A percentile compares a stretch with the other conserved stretches of the same genome.
phyloP scores from a whole-genome alignment of 441 rosid genomes.

The Corymbia calophylla region DNA sequence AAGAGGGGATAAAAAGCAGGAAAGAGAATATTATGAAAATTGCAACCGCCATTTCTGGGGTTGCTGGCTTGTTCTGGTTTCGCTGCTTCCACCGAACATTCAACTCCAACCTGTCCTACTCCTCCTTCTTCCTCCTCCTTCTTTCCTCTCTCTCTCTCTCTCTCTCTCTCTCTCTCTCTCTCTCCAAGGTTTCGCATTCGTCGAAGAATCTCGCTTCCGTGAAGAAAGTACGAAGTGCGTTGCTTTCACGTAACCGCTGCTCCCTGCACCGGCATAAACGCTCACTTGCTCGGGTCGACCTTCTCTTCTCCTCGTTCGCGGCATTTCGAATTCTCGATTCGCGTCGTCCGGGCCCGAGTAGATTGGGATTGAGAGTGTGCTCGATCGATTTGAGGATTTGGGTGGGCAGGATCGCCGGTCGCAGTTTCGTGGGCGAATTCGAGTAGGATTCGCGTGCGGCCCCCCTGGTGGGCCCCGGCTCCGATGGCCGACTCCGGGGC shows the following conservation, averaged over 20 bases:
- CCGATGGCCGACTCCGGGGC: slow-evolving; percentile 27
- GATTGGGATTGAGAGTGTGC: not conserved
- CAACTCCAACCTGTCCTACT: slow-evolving; percentile 8
- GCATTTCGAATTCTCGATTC: not conserved
- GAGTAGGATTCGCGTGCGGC: not conserved
- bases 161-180: not conserved
- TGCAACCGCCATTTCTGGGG: slow-evolving; percentile 10
- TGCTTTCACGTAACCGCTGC: not conserved
- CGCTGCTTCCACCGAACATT: slow-evolving; percentile 4
- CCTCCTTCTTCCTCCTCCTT: not conserved
- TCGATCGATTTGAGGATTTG: not conserved
- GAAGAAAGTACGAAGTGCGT: not conserved
- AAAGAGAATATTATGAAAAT: not conserved
- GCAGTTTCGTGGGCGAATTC: not conserved
- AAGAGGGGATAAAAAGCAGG: not conserved
- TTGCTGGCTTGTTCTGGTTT: not conserved
- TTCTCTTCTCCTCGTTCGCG: not conserved
- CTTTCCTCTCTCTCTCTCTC: not conserved
- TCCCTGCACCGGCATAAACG: not conserved
- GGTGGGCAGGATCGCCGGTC: not conserved
- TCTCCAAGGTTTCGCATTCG: not conserved
- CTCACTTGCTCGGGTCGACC: not conserved
- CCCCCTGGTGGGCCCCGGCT: not conserved
- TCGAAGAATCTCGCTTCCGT: not conserved
- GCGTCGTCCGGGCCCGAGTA: not conserved